These are phyloP conservation scores for Apiotrichum veenhuisii DNA, from an alignment of 1,284 basidiomycete genomes.

Conservation along the genomic window DNA sequence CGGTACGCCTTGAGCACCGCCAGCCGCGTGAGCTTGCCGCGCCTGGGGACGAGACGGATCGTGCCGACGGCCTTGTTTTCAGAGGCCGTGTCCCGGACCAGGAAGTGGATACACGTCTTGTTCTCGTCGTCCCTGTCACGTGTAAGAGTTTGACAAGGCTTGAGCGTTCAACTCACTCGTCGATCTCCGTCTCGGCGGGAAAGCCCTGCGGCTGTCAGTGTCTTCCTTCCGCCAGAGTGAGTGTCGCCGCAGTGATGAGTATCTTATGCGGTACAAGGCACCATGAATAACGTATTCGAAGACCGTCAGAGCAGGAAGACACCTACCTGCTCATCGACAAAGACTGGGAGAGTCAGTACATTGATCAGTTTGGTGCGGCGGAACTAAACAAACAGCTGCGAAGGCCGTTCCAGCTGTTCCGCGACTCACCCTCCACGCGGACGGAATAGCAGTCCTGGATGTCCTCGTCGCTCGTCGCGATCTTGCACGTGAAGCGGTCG, in stretches of 20 bases:
- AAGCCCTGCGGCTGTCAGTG: conserved; percentile 27
- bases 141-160: background rate
- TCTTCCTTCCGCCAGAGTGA: no score
- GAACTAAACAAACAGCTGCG: background rate
- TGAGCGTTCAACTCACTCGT: conserved; percentile 35
- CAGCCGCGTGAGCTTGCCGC: conserved; percentile 43
- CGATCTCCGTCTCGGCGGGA: conserved; percentile 37
- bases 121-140: conserved; percentile 7
- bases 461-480: conserved; percentile 34
- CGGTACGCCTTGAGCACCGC: conserved; percentile 39
- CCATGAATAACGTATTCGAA: background rate
- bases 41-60: conserved; percentile 36
- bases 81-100: background rate
- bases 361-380: background rate
- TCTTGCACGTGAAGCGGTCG: conserved; percentile 23
- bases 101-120: conserved; percentile 11
- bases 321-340: conserved; percentile 45
- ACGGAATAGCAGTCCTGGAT: conserved; percentile 43
- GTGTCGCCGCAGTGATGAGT: no score
- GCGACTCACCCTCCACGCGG: conserved; percentile 41
- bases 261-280: no score
- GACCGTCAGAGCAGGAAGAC: background rate
- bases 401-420: background rate
- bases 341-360: conserved; percentile 30
- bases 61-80: conserved; percentile 38